Evolutionary conservation across 352 stramenopile genomes (phyloP).

Genomic region (Globisporangium abappressorium): DNA sequence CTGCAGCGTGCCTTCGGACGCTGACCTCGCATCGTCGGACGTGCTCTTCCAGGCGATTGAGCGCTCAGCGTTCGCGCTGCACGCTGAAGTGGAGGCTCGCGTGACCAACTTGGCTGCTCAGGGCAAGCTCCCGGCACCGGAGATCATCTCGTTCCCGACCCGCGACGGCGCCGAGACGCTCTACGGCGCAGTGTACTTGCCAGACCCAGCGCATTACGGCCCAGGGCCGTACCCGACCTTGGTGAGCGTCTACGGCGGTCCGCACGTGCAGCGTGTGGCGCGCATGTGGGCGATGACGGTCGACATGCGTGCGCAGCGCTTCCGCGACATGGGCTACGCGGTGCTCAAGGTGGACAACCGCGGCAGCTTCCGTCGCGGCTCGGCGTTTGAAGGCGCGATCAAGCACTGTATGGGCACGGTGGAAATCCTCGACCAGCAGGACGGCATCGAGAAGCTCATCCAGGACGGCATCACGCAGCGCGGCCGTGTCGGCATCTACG

Average conservation of each 20-base stretch:
- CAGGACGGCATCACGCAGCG: constrained; percentile 86
- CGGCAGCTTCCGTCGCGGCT: constrained; percentile 89
- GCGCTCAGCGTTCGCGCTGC: constrained; percentile 43
- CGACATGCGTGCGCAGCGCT: constrained; percentile 92
- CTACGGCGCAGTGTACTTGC: constrained; percentile 92
- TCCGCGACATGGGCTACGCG: constrained; percentile 92
- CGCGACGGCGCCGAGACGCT: constrained; percentile 84
- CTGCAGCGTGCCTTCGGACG: constrained; percentile 47
- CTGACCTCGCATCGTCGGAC: constrained; percentile 28
- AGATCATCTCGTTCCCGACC: constrained; percentile 78
- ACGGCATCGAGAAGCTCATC: constrained; percentile 79
- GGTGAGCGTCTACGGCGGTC: constrained; percentile 95
- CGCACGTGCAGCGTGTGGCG: constrained; percentile 94
- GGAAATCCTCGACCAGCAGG: constrained; percentile 86
- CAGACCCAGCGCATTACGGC: constrained; percentile 82
- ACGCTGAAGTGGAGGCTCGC: constrained; percentile 61
- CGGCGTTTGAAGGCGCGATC: constrained; percentile 93
- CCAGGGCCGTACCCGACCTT: constrained; percentile 93
- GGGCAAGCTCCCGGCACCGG: constrained; percentile 55
- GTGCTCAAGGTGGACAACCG: constrained; percentile 97
- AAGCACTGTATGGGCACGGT: constrained; percentile 91
- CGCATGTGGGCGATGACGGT: constrained; percentile 90
- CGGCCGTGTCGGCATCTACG: constrained; percentile 93
- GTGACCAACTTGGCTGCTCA: constrained; percentile 43
- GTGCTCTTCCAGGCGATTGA: constrained; percentile 41